These are phyloP conservation scores for Pholiota conissans DNA, from an alignment of 768 basidiomycete species.

Conservation along the genomic window DNA sequence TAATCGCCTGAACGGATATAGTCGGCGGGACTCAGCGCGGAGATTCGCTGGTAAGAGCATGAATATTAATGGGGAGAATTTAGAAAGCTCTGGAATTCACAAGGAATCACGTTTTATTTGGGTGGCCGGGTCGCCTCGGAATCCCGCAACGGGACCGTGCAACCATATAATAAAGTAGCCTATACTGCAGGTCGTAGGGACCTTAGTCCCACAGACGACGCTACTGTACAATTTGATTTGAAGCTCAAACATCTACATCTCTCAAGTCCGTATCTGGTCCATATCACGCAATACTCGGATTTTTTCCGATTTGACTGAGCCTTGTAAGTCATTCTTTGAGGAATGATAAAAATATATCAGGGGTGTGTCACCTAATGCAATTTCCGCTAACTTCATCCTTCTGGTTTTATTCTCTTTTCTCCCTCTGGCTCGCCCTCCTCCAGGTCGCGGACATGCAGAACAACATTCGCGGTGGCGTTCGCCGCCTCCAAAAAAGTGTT, in stretches of 20 bases:
- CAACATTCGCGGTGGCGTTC: conserved; percentile 17
- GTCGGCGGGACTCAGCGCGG: neutral
- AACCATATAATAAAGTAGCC: neutral
- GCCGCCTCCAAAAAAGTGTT: conserved; percentile 15
- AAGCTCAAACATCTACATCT: neutral
- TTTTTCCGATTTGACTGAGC: conserved; percentile 1
- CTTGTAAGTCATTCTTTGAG: conserved; percentile 12
- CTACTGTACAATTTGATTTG: too few relatives aligned
- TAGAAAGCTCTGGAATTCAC: conserved; percentile 4
- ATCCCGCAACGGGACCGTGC: conserved; percentile 1
- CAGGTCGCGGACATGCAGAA: conserved; percentile 17
- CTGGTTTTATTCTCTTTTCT: conserved; percentile 9
- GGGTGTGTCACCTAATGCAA: neutral
- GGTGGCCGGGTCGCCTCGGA: conserved; percentile 4
- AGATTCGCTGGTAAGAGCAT: neutral
- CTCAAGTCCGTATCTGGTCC: neutral
- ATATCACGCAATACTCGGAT: conserved; percentile 11
- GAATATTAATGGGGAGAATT: neutral
- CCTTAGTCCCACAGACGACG: too few relatives aligned
- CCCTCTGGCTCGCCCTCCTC: conserved; percentile 8
- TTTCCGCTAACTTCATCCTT: neutral
- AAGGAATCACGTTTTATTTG: conserved; percentile 2
- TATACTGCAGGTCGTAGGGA: too few relatives aligned
- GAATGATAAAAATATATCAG: conserved; percentile 2
- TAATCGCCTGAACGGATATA: neutral